Evolutionary conservation across 305 asterid species (phyloP).

Genomic region (Stenogyne calaminthoides): DNA sequence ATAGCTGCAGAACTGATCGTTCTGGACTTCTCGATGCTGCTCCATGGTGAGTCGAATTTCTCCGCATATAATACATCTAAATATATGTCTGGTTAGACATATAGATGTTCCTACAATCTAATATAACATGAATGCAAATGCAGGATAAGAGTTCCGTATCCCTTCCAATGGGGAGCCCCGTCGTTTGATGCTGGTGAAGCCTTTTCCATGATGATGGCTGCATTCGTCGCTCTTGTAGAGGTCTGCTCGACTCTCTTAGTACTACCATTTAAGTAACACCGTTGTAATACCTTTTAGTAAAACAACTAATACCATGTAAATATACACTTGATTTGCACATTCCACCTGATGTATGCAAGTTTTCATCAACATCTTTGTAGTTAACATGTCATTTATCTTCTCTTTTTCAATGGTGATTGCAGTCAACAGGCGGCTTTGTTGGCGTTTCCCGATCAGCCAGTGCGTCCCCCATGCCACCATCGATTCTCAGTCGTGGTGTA

Average conservation of each 20-base stretch:
- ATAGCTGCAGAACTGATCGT: conserved; percentile 63
- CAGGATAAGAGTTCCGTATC: conserved; percentile 68
- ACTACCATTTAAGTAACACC: no score
- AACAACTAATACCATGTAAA: no score
- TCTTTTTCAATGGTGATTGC: conserved; percentile 22
- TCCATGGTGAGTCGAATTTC: conserved; percentile 45
- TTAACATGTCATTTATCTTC: not conserved
- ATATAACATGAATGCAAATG: not conserved
- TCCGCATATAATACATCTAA: not conserved
- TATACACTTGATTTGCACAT: no score
- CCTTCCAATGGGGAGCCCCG: conserved; percentile 71
- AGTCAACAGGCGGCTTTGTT: conserved; percentile 57
- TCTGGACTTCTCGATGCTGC: conserved; percentile 61
- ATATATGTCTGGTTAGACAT: not conserved
- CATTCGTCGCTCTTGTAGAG: conserved; percentile 60
- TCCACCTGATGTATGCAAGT: not conserved
- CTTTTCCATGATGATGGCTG: conserved; percentile 74
- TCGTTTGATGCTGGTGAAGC: conserved; percentile 68
- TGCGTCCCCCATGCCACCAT: conserved; percentile 58
- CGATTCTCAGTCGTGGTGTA: conserved; percentile 60
- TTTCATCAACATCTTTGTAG: not conserved
- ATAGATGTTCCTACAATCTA: not conserved
- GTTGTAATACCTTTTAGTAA: no score
- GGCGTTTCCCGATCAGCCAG: conserved; percentile 51
- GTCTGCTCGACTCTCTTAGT: conserved; percentile 24